Evolutionary conservation across 805 yeast genomes (phyloP).

Genomic region (Wickerhamomyces bisporus): DNA sequence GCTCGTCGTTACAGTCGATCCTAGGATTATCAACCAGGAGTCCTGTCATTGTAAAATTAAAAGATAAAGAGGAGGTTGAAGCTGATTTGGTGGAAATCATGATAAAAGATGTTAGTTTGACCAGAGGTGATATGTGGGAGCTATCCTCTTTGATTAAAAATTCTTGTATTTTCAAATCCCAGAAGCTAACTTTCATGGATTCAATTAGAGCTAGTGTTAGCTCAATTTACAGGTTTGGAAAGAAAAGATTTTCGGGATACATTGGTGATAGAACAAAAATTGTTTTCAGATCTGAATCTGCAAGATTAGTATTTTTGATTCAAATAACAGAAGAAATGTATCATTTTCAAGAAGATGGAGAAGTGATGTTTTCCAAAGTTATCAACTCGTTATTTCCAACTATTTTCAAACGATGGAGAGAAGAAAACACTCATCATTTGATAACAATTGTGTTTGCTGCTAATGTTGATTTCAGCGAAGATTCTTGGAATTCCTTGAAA

Average conservation of each 20-base stretch:
- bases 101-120: conserved; percentile 71
- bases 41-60: conserved; percentile 51
- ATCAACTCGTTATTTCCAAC: conserved; percentile 90
- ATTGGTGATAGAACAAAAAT: conserved; percentile 70
- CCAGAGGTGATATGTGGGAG: conserved; percentile 93
- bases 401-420: conserved; percentile 83
- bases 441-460: conserved; percentile 85
- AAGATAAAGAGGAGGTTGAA: conserved; percentile 43
- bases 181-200: conserved; percentile 57
- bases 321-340: conserved; percentile 96
- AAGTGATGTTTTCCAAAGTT: conserved; percentile 85
- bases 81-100: conserved; percentile 81
- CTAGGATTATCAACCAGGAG: conserved; percentile 67
- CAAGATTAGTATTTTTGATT: conserved; percentile 73
- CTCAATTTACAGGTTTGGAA: conserved; percentile 59
- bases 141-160: conserved; percentile 57
- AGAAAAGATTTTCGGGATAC: conserved; percentile 67
- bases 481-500: conserved; percentile 51
- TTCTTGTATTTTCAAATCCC: conserved; percentile 61
- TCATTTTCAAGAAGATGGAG: conserved; percentile 96
- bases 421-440: conserved; percentile 81
- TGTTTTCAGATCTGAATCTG: conserved; percentile 88
- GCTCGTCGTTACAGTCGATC: conserved; percentile 50
- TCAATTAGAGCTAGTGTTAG: conserved; percentile 60
- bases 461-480: conserved; percentile 53